Conservation (phyloP, 2,329 filamentous ascomycete genomes). For the Capronia americana region DNA sequence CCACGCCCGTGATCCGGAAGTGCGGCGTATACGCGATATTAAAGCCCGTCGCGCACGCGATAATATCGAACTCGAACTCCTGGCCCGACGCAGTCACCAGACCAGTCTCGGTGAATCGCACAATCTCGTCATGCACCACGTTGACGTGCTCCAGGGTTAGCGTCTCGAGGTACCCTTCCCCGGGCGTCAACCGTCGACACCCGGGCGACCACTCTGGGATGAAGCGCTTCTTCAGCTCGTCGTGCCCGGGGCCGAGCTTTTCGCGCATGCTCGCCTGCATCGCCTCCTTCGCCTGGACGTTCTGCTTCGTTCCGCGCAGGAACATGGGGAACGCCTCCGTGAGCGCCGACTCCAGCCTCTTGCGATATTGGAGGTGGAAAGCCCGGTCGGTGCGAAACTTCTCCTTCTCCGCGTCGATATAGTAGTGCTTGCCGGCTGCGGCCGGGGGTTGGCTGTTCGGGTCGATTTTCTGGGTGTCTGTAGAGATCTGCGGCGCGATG, state of each 20-base stretch:
- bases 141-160: constrained; percentile 47
- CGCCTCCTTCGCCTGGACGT: constrained; percentile 45
- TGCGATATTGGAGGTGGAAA: constrained; percentile 32
- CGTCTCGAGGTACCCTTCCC: constrained; percentile 40
- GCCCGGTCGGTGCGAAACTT: constrained; percentile 31
- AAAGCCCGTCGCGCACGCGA: constrained; percentile 49
- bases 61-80: constrained; percentile 44
- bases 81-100: constrained; percentile 49
- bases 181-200: constrained; percentile 38
- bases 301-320: constrained; percentile 47
- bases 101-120: constrained; percentile 43
- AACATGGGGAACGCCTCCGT: constrained; percentile 54
- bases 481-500: constrained; percentile 34
- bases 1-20: constrained; percentile 44
- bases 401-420: constrained; percentile 34
- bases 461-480: constrained; percentile 23
- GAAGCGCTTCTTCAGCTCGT: constrained; percentile 35
- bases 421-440: constrained; percentile 28
- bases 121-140: constrained; percentile 42
- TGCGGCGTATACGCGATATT: constrained; percentile 46
- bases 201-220: constrained; percentile 39
- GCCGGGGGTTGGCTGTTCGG: constrained; percentile 14
- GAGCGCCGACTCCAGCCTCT: constrained; percentile 42
- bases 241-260: constrained; percentile 32
- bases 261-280: constrained; percentile 38